These are phyloP conservation scores for Nicotiana paniculata DNA, from an alignment of 257 asterid genomes.

Conservation along the genomic window DNA sequence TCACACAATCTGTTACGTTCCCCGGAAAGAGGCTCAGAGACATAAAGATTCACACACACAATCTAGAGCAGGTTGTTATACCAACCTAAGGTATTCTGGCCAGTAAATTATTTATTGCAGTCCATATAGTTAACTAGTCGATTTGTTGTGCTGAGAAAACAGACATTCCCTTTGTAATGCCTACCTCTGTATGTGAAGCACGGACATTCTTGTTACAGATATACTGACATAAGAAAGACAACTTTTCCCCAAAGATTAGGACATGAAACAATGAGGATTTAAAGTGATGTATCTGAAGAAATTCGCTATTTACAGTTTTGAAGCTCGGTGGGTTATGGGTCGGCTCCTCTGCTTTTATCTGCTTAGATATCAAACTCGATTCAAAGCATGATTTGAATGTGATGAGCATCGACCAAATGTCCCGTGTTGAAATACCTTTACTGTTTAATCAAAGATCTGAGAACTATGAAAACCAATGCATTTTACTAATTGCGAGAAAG, in stretches of 20 bases:
- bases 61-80: background rate
- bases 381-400: background rate
- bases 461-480: background rate
- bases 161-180: background rate
- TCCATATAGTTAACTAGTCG: background rate
- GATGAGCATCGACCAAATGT: background rate
- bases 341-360: background rate
- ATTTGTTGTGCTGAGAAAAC: background rate
- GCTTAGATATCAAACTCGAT: background rate
- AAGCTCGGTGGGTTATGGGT: background rate
- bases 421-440: background rate
- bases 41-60: background rate
- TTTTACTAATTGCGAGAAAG: background rate
- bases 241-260: background rate
- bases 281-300: background rate
- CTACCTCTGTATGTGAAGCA: background rate
- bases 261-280: background rate
- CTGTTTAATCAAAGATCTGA: background rate
- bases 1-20: background rate
- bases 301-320: background rate
- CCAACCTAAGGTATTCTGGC: background rate
- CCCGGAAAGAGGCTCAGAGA: background rate
- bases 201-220: background rate
- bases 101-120: background rate
- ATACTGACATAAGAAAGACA: background rate